phyloP scores from a whole-genome alignment of 2,329 filamentous ascomycete species.

The Fusarium phyllophilum region DNA sequence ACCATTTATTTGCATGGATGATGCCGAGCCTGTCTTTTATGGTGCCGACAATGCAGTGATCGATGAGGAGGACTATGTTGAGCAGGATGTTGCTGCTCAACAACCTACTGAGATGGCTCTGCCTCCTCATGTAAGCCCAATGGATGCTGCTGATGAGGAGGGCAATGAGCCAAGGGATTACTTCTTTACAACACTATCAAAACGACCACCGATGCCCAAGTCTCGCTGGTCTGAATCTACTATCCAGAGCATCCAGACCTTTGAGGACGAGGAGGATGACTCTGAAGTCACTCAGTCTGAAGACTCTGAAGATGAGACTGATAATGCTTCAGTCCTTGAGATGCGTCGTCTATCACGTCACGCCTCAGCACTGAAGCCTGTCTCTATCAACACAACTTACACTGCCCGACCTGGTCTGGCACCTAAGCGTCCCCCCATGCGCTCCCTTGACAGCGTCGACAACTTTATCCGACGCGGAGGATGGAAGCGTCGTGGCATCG shows the following conservation, averaged over 20 bases:
- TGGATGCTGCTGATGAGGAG: conserved; percentile 39
- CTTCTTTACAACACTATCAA: conserved; percentile 46
- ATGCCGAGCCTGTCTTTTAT: conserved; percentile 44
- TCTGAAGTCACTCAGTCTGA: conserved; percentile 37
- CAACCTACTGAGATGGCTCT: conserved; percentile 46
- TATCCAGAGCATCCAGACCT: conserved; percentile 45
- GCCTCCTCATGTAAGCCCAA: conserved; percentile 44
- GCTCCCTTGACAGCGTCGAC: conserved; percentile 53
- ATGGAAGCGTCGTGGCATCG: conserved; percentile 56
- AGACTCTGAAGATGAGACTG: conserved; percentile 36
- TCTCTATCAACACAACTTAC: conserved; percentile 51
- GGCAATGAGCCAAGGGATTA: conserved; percentile 47
- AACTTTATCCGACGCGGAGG: conserved; percentile 56
- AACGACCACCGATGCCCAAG: conserved; percentile 47
- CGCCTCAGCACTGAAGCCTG: conserved; percentile 37
- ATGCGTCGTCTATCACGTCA: conserved; percentile 42
- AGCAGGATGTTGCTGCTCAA: conserved; percentile 42
- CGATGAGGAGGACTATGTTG: conserved; percentile 39
- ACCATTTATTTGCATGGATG: conserved; percentile 46
- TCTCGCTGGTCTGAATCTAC: conserved; percentile 58
- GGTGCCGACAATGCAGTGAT: conserved; percentile 35
- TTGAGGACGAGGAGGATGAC: conserved; percentile 40
- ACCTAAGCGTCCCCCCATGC: conserved; percentile 51
- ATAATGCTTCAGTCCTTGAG: conserved; percentile 38
- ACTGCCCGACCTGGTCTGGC: conserved; percentile 34